Conservation (phyloP, 2,329 filamentous ascomycete species). For the Parasarocladium wereldwijsianum region DNA sequence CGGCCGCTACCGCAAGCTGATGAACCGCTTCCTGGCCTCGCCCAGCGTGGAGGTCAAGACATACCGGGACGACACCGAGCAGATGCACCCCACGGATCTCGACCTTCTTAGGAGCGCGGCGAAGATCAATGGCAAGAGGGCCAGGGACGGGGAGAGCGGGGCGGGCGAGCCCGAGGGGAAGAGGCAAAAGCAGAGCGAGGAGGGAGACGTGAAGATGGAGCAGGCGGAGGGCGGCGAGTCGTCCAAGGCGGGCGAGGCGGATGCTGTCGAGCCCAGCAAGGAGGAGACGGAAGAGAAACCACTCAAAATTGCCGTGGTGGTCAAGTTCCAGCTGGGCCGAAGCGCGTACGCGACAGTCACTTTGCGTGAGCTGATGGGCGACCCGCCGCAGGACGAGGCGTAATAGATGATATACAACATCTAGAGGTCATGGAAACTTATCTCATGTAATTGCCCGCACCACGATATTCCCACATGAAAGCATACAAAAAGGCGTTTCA, state of each 20-base stretch:
- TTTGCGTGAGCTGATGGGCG: constrained; percentile 59
- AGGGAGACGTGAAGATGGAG: constrained; percentile 6
- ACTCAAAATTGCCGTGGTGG: constrained; percentile 44
- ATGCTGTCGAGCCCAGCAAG: constrained; percentile 3
- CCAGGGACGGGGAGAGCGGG: constrained; percentile 5
- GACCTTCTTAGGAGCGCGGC: constrained; percentile 36
- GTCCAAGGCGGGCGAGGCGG: constrained; percentile 5
- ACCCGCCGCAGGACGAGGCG: constrained; percentile 15
- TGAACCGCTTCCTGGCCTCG: constrained; percentile 53
- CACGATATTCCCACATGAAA: too few species aligned
- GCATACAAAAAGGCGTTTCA: too few species aligned
- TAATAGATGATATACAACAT: too few species aligned
- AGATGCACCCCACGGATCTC: constrained; percentile 79
- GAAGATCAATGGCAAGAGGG: constrained; percentile 9
- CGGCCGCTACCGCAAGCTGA: constrained; percentile 74
- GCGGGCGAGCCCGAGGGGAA: constrained; percentile 9
- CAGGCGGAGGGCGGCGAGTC: constrained; percentile 1
- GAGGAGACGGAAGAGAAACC: constrained; percentile 4
- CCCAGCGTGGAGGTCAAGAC: constrained; percentile 54
- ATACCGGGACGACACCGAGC: constrained; percentile 59
- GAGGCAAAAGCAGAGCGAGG: constrained; percentile 12
- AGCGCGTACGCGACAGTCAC: constrained; percentile 81
- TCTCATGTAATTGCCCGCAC: too few species aligned
- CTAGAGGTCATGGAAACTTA: too few species aligned
- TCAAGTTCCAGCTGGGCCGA: constrained; percentile 63